These are phyloP conservation scores for Talaromyces sp. DNA, from an alignment of 2,329 filamentous ascomycete genomes.

Conservation along the genomic window DNA sequence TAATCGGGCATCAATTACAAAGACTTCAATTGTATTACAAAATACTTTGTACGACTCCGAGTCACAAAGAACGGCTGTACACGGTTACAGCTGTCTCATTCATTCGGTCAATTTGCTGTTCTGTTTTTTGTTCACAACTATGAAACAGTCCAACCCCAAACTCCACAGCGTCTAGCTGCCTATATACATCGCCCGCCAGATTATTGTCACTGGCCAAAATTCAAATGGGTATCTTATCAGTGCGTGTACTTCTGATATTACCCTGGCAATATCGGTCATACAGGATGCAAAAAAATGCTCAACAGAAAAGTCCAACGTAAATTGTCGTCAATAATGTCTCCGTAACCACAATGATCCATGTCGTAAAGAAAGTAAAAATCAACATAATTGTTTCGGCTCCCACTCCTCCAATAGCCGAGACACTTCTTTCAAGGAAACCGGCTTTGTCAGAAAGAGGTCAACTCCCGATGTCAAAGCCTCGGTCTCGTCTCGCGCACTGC, in stretches of 20 bases:
- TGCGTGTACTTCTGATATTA: conserved; percentile 11
- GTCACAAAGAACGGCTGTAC: too few species aligned
- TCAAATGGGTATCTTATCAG: conserved; percentile 10
- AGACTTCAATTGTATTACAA: neutral
- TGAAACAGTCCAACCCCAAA: neutral
- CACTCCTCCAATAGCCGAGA: conserved; percentile 32
- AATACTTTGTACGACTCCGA: too few species aligned
- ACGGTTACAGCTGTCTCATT: neutral
- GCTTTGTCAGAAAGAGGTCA: conserved; percentile 44
- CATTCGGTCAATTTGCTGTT: neutral
- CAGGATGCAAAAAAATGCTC: neutral
- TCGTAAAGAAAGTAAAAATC: neutral
- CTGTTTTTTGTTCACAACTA: neutral
- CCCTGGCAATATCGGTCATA: neutral
- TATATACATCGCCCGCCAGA: neutral
- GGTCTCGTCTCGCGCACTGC: conserved; percentile 37
- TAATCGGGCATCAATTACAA: neutral
- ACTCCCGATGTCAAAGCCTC: conserved; percentile 40
- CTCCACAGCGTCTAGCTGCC: neutral
- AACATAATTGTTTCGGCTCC: conserved; percentile 22
- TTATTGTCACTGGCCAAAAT: neutral
- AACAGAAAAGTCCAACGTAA: neutral
- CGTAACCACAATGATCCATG: neutral
- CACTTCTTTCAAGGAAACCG: conserved; percentile 40
- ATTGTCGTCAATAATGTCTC: neutral